Percentiles rank a stretch among this genome's conserved stretches.
Evolutionary conservation across 257 asterid genomes (phyloP).

Genomic region (Anisodus acutangulus): DNA sequence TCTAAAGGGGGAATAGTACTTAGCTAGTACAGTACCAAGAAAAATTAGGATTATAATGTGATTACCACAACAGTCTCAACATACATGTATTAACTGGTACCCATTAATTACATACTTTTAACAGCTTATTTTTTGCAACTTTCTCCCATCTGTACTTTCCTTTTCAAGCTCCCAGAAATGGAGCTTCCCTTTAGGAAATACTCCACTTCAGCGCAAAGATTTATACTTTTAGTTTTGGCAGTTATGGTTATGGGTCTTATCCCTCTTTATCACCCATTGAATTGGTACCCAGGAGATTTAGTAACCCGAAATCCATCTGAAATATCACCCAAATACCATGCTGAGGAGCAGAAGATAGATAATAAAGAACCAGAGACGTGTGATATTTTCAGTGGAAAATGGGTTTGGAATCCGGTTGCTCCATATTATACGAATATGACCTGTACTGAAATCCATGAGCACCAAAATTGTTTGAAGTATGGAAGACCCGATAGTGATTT

Average conservation of each 20-base stretch:
- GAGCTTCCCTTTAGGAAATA: constrained; percentile 40
- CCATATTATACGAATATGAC: constrained; percentile 61
- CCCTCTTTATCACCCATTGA: constrained; percentile 46
- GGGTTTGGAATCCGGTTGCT: constrained; percentile 61
- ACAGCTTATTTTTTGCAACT: not conserved
- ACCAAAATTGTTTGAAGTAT: constrained; percentile 44
- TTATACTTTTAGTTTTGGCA: constrained; percentile 33
- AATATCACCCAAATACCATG: not conserved
- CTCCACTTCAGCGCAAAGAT: constrained; percentile 28
- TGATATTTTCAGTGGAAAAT: constrained; percentile 58
- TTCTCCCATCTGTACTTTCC: not conserved
- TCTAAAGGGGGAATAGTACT: not conserved
- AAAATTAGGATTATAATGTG: not conserved
- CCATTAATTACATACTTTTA: not conserved
- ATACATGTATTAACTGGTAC: not conserved
- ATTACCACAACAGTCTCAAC: not conserved
- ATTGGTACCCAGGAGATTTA: not conserved
- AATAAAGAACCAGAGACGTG: constrained; percentile 31
- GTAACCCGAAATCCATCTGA: not conserved
- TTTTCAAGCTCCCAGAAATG: constrained; percentile 22
- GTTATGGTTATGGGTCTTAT: constrained; percentile 42
- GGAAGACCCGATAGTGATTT: constrained; percentile 43
- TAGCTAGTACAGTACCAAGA: not conserved
- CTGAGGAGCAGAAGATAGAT: constrained; percentile 24
- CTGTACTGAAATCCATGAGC: constrained; percentile 41